A percentile compares a stretch with the other conserved stretches of the same genome.
Conservation (phyloP, 1,284 basidiomycete genomes). For the Ganoderma lucidum region DNA sequence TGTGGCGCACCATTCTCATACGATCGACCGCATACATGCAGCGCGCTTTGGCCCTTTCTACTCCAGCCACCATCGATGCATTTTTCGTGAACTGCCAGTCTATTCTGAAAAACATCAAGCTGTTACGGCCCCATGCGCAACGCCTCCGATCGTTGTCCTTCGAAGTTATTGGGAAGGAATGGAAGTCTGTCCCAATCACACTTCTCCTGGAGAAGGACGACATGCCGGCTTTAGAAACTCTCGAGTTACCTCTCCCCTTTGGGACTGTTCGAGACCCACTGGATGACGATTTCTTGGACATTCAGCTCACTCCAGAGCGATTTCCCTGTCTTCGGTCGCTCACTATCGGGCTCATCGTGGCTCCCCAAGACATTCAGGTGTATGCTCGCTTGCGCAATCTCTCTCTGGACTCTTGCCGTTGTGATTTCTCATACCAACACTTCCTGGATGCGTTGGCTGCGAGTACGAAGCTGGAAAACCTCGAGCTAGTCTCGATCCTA, state of each 20-base stretch:
- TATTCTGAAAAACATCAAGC: neutral
- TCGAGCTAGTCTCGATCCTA: neutral
- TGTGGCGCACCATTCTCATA: neutral
- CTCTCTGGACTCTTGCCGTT: neutral
- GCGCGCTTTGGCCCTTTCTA: neutral
- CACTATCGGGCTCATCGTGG: neutral
- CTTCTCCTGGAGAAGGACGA: neutral
- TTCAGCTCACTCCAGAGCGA: neutral
- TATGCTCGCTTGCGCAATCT: constrained; percentile 1
- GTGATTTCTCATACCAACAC: neutral
- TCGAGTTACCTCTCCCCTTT: neutral
- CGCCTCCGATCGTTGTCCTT: neutral
- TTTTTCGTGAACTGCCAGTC: neutral
- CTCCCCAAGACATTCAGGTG: neutral
- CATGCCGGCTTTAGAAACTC: neutral
- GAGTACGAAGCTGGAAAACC: neutral
- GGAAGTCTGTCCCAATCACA: neutral
- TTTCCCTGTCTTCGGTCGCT: neutral
- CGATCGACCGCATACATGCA: neutral
- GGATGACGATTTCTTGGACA: neutral
- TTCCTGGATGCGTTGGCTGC: neutral
- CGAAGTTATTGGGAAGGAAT: neutral
- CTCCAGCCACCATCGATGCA: neutral
- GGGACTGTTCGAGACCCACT: too few relatives aligned
- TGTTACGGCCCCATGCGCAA: neutral